Conservation (phyloP, 2,329 filamentous ascomycete species). For the Cytospora schulzeri region DNA sequence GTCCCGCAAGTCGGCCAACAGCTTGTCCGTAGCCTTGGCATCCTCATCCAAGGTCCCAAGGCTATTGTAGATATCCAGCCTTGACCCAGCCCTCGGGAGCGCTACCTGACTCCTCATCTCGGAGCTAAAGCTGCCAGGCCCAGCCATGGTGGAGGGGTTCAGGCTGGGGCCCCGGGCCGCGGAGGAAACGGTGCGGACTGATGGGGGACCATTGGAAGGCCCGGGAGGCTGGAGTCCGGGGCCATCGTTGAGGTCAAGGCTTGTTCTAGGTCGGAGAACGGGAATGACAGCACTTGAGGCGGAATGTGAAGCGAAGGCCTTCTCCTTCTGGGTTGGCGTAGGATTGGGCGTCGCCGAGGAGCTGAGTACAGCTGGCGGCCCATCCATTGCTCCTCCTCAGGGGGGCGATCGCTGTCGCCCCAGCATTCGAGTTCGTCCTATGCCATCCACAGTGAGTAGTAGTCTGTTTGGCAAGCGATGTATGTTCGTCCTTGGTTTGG, state of each 20-base stretch:
- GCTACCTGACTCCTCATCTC: conserved; percentile 77
- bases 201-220: conserved; percentile 43
- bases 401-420: conserved; percentile 33
- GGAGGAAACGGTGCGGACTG: conserved; percentile 52
- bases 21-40: conserved; percentile 65
- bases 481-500: background rate
- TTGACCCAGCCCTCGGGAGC: conserved; percentile 64
- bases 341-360: conserved; percentile 55
- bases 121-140: conserved; percentile 85
- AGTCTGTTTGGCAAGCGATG: background rate
- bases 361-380: conserved; percentile 51
- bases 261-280: conserved; percentile 44
- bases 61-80: conserved; percentile 50
- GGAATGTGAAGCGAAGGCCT: conserved; percentile 50
- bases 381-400: conserved; percentile 41
- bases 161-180: conserved; percentile 68
- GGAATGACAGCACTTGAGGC: conserved; percentile 42
- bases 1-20: conserved; percentile 75
- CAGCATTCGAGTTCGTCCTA: conserved; percentile 33
- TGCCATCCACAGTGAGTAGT: conserved; percentile 21
- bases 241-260: conserved; percentile 58
- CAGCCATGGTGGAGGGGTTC: conserved; percentile 60
- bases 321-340: conserved; percentile 38
- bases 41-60: conserved; percentile 64
- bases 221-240: conserved; percentile 50